phyloP scores from a whole-genome alignment of 164 flowering plant genomes.

The Nymphaea thermarum region DNA sequence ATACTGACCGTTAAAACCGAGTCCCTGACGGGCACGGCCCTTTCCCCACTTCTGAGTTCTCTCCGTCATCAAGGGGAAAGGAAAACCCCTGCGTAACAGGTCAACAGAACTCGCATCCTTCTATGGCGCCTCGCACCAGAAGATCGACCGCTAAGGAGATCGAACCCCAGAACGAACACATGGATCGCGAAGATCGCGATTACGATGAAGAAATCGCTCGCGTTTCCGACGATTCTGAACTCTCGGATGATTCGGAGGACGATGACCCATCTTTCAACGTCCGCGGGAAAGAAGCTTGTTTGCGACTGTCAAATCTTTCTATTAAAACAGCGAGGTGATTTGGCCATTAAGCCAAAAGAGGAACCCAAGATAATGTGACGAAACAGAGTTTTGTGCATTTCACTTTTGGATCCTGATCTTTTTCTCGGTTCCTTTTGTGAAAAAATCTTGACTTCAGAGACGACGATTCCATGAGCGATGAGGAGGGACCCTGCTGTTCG shows the following conservation, averaged over 20 bases:
- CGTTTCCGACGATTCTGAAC: not conserved
- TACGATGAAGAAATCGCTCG: not conserved
- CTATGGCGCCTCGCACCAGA: not conserved
- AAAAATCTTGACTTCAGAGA: not conserved
- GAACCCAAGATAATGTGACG: not conserved
- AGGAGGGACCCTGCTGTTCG: slow-evolving; percentile 8
- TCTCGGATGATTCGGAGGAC: not conserved
- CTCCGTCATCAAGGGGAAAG: too few relatives aligned
- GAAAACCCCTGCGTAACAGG: too few relatives aligned
- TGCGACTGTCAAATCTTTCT: not conserved
- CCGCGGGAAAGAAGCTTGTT: not conserved
- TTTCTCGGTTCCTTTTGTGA: not conserved
- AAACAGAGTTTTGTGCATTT: not conserved
- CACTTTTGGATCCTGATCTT: not conserved
- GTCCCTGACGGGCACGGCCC: too few relatives aligned
- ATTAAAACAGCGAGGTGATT: not conserved
- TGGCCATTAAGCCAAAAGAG: not conserved
- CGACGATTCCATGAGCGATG: slow-evolving; percentile 10
- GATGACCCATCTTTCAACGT: not conserved
- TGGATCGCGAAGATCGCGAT: not conserved
- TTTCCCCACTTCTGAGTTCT: too few relatives aligned
- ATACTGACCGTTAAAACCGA: too few relatives aligned
- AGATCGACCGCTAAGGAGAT: not conserved
- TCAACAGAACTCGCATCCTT: not conserved
- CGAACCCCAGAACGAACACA: not conserved